Evolutionary conservation across 108 stramenopile genomes (phyloP), one percentile per base, ranked within the genome.

Genomic region (Nitzschia sp.): DNA sequence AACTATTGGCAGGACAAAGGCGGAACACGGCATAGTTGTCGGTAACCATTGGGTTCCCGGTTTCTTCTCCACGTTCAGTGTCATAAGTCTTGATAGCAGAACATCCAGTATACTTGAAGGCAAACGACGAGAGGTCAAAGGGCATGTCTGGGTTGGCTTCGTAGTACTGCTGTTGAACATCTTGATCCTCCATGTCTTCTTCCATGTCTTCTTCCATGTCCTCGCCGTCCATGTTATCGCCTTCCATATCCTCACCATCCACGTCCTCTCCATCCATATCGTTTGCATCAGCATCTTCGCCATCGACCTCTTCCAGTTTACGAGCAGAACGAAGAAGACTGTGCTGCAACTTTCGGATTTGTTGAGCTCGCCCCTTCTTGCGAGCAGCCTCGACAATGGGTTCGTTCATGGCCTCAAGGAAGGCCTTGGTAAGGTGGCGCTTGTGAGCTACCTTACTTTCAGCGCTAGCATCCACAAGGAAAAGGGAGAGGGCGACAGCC

Each of bases 81-180:
- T 71, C 65, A 59, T 70, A 91, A 24, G 80, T 71, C 76, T 89
- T 83, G 69, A 94, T 79, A 48, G 88, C 75, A 40, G 88, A 76
- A 63, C 93, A 94, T 58, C 88, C 86, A 44, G 88, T 76, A 80
- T 87, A 94, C 73, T 88, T 87, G 84, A 94, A 70, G 41, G 90
- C 80, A 73, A 84, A 86, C 29, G 73, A 44, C 38, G 81, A 70
- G 38, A 94, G 75, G 65, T 94, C 86, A 56, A 88, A 82, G 10
- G 71, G 75, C 46, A 58, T 73, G 21, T 72, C 71, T 12, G 53
- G 8, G 29, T 10, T 29, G 10, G 15, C 61, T 7, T 63, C 52
- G 38, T 25, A 6, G 39, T 56, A 41, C 2, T 38, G 12, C 15
- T 37, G 14, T 26, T 44, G 11, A 44, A 57, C 39, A 14, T 38